Evolutionary conservation across 129 eudicot species (phyloP).

Genomic region (Ambrosia trifida): DNA sequence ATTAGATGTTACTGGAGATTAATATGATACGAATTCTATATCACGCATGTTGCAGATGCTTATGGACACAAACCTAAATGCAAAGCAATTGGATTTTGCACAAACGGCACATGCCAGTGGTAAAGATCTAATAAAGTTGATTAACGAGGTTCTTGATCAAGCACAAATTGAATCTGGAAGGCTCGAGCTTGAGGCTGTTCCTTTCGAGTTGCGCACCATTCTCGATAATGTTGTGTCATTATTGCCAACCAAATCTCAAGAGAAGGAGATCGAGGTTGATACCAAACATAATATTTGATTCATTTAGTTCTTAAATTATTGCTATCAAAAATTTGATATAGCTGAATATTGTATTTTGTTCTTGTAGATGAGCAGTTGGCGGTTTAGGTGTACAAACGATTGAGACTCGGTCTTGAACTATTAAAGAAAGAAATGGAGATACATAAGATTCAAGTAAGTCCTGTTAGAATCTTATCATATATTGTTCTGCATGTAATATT

Average conservation of each 20-base stretch:
- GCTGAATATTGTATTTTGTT: not conserved
- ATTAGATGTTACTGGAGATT: too few relatives aligned
- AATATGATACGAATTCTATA: too few relatives aligned
- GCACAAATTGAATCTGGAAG: conserved; percentile 96
- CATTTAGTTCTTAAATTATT: not conserved
- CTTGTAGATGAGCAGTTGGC: conserved; percentile 60
- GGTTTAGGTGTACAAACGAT: conserved; percentile 81
- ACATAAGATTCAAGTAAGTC: conserved; percentile 84
- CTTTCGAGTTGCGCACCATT: conserved; percentile 77
- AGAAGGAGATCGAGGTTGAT: conserved; percentile 74
- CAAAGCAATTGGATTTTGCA: conserved; percentile 71
- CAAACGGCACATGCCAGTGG: conserved; percentile 91
- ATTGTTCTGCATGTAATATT: not conserved
- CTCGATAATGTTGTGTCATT: conserved; percentile 78
- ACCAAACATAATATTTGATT: not conserved
- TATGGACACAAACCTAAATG: conserved; percentile 79
- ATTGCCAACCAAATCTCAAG: conserved; percentile 68
- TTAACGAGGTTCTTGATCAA: conserved; percentile 88
- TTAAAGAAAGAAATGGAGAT: conserved; percentile 99
- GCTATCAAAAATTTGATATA: conserved; percentile 5
- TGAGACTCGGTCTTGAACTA: conserved; percentile 76
- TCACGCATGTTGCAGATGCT: conserved; percentile 86
- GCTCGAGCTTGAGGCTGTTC: conserved; percentile 87
- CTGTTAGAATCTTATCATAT: conserved; percentile 1
- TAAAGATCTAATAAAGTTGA: conserved; percentile 69